These are phyloP conservation scores for Aulographum hederae DNA, from an alignment of 2,329 filamentous ascomycete genomes.

Conservation along the genomic window DNA sequence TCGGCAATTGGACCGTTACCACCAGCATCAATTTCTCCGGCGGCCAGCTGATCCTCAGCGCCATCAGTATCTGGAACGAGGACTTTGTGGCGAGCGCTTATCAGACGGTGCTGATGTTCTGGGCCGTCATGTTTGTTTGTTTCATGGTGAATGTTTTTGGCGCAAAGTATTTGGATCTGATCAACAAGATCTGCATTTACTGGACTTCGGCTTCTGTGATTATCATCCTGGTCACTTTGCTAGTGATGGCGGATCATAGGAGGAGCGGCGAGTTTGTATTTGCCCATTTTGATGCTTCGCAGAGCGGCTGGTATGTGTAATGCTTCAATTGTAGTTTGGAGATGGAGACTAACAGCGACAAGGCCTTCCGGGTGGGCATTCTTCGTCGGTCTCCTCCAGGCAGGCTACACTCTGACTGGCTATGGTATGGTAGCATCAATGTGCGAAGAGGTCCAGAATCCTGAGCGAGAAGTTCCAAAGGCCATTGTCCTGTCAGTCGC, in stretches of 20 bases:
- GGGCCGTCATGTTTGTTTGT: slow-evolving; percentile 45
- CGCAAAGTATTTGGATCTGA: slow-evolving; percentile 46
- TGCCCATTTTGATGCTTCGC: slow-evolving; percentile 48
- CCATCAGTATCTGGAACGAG: slow-evolving; percentile 52
- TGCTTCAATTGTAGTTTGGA: too few relatives aligned
- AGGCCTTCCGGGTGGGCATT: slow-evolving; percentile 52
- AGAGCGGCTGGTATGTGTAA: too few relatives aligned
- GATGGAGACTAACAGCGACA: background rate
- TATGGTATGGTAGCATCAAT: slow-evolving; percentile 57
- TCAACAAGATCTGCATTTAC: slow-evolving; percentile 43
- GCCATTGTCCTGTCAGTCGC: slow-evolving; percentile 54
- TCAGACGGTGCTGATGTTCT: slow-evolving; percentile 55
- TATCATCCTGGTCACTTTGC: slow-evolving; percentile 48
- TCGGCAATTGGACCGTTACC: slow-evolving; percentile 56
- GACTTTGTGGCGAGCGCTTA: slow-evolving; percentile 45
- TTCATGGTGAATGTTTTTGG: slow-evolving; percentile 48
- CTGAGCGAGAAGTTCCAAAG: slow-evolving; percentile 34
- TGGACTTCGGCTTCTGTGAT: slow-evolving; percentile 50
- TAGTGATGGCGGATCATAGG: slow-evolving; percentile 39
- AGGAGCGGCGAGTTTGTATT: slow-evolving; percentile 48
- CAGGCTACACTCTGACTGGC: slow-evolving; percentile 41
- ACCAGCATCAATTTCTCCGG: slow-evolving; percentile 52
- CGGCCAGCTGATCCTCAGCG: slow-evolving; percentile 48
- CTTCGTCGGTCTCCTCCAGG: slow-evolving; percentile 52
- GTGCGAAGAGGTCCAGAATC: slow-evolving; percentile 36